phyloP scores from a whole-genome alignment of 805 yeast species.

The Yarrowia sp. region DNA sequence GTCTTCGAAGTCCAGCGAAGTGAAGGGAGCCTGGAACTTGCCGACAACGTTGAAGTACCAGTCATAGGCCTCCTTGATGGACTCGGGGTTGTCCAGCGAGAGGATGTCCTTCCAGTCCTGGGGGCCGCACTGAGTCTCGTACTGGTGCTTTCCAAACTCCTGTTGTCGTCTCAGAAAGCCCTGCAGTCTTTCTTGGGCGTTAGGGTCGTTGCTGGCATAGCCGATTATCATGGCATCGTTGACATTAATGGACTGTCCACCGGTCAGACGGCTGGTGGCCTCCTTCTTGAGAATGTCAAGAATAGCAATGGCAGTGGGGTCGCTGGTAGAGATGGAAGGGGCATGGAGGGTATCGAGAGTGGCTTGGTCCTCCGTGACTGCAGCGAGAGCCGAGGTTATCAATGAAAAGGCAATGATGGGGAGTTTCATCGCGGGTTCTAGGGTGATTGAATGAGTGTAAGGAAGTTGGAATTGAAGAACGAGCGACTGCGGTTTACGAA shows the following conservation, averaged over 20 bases:
- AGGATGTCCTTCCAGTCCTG: neutral
- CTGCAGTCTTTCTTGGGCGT: neutral
- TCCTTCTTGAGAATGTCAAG: neutral
- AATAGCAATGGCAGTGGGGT: neutral
- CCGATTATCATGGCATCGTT: neutral
- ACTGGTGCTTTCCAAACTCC: neutral
- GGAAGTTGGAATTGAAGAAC: neutral
- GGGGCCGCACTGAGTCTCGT: neutral
- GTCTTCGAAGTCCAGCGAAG: neutral
- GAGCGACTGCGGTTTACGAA: neutral
- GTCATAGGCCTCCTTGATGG: neutral
- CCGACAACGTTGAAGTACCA: neutral
- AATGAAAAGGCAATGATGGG: neutral
- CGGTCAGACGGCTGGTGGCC: neutral
- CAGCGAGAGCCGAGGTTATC: neutral
- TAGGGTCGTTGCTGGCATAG: constrained; percentile 10
- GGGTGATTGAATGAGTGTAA: neutral
- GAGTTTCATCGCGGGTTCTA: neutral
- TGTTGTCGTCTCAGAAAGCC: constrained; percentile 8
- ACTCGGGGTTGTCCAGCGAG: neutral
- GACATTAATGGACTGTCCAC: no score
- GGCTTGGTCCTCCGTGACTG: constrained; percentile 7
- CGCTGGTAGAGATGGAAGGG: neutral
- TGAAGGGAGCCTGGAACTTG: neutral
- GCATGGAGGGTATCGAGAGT: neutral